Evolutionary conservation across 768 basidiomycete genomes (phyloP), one percentile per base, ranked within the genome.

Genomic region (Lyophyllum semitale): DNA sequence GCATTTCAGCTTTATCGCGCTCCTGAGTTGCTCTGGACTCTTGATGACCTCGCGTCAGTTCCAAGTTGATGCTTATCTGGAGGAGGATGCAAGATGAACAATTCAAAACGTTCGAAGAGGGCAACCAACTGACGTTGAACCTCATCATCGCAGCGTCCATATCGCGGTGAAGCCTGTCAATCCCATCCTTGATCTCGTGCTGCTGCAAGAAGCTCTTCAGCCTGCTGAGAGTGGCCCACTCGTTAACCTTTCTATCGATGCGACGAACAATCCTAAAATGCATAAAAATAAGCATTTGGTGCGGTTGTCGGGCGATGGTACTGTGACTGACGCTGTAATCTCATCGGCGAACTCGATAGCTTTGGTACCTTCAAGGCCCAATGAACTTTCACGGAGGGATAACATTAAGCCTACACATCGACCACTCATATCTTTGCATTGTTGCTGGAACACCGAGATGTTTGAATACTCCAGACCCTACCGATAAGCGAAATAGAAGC

Each of bases 111-210:
- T 29, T 43, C 26, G 33, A 43, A n/a, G 27, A 35, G 37, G 27
- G 22, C 32, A 11, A 53, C 13, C 8, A 8, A 65, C 68, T 48
- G 53, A 77, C 76, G 33, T 66, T 67, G 59, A 77, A 76, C 51
- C 68, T 70, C 54, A 68, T 66, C 51, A 71, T 67, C 25, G 68
- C 69, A 27, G 57, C 61, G 42, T 75, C 71, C n/a, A 80, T 69
- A 41, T 76, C 70, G 25, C 64, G 68, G 53, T 76, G 63, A 27
- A 77, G 63, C 35, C 67, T 60, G 46, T 74, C 71, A 38, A 79
- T 70, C 1, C 73, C 76, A 30, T 74, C 65, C 53, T 71, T 71
- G n/a, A 80, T 75, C 46, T 76, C 76, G 20, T 64, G 53, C 58
- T 73, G 75, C 38, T 64, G 63, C 15, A 76, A 43, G 59, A 78